Base-by-base conservation (phyloP, 441 rosid species). In the Brassica balearica region DNA sequence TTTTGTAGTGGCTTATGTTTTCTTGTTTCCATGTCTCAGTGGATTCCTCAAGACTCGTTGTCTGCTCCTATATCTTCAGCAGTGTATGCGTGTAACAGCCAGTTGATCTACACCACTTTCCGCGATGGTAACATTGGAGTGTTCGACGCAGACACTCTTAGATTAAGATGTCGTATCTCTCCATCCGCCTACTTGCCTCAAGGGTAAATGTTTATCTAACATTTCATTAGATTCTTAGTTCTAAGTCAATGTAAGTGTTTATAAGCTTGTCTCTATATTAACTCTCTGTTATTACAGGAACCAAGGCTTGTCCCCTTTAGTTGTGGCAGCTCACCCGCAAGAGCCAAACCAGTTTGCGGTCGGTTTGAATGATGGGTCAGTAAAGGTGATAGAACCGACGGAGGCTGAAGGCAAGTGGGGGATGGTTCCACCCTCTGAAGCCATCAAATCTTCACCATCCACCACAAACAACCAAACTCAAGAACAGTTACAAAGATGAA, bases 341-440 rank as follows among this genome's bases (percentile, higher is more conserved):
- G 94, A 93, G 23, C 84, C 92, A 46, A 92, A 88, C 82, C 98
- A 96, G 75, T 83, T 93, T 4, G 97, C 97, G 0, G 60, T 93
- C 0, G 97, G 98, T 66, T 80, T 96, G 83, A 87, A 77, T 0
- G 95, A 93, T 3, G 97, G 98, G 12, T 82, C 95, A 0, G 90
- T 95, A 3, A 90, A 86, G 82, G 96, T 92, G 71, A 79, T 96
- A 84, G 97, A 96, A 81, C 97, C 99, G 0, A 22, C 80, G 0
- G 99, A 87, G 79, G 85, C 89, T 0, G 97, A 91, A 63, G 86
- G 90, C 73, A 93, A 87, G 71, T 96, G 98, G 99, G 99, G 97
- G 74, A 68, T 82, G 9, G 62, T 72, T 66, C 92, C 93, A 0
- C 92, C 96, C 0, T 71, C 61, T 3, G 93, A 91, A 78, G 71